A percentile compares a stretch with the other conserved stretches of the same genome.
phyloP scores from a whole-genome alignment of 805 yeast genomes.

The Candida piceae region DNA sequence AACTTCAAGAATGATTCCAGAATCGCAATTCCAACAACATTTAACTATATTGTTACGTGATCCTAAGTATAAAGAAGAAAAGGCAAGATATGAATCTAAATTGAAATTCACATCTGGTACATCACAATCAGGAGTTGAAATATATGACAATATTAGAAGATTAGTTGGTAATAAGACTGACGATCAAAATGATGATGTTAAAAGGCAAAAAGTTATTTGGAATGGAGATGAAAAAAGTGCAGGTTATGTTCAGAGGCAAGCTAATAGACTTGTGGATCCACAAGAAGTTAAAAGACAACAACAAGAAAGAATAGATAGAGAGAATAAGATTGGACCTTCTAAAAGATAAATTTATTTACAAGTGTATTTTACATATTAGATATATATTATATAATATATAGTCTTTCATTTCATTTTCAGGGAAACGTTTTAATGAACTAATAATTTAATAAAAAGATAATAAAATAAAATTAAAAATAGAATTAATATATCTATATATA shows the following conservation, averaged over 20 bases:
- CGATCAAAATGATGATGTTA: constrained; percentile 5
- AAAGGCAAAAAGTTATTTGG: constrained; percentile 29
- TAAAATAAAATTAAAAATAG: constrained; percentile 10
- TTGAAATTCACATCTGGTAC: constrained; percentile 41
- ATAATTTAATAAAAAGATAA: constrained; percentile 1
- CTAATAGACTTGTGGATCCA: constrained; percentile 12
- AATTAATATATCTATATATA: constrained; percentile 8
- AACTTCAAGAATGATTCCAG: constrained; percentile 67
- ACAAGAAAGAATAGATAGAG: constrained; percentile 13
- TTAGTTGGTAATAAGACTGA: constrained; percentile 13
- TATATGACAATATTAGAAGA: constrained; percentile 54
- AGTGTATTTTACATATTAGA: no score
- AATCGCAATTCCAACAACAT: constrained; percentile 65
- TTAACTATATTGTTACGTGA: constrained; percentile 65
- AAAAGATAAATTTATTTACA: not conserved
- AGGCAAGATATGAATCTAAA: constrained; percentile 53
- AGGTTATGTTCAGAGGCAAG: constrained; percentile 17
- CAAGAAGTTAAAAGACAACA: constrained; percentile 23
- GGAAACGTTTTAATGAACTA: not conserved
- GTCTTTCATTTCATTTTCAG: no score
- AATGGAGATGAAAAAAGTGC: constrained; percentile 30
- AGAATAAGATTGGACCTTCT: constrained; percentile 18
- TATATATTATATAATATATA: no score
- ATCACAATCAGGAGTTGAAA: constrained; percentile 30
- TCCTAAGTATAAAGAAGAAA: constrained; percentile 71